Base-by-base conservation (phyloP, 768 basidiomycete genomes). In the Roridomyces roridus region DNA sequence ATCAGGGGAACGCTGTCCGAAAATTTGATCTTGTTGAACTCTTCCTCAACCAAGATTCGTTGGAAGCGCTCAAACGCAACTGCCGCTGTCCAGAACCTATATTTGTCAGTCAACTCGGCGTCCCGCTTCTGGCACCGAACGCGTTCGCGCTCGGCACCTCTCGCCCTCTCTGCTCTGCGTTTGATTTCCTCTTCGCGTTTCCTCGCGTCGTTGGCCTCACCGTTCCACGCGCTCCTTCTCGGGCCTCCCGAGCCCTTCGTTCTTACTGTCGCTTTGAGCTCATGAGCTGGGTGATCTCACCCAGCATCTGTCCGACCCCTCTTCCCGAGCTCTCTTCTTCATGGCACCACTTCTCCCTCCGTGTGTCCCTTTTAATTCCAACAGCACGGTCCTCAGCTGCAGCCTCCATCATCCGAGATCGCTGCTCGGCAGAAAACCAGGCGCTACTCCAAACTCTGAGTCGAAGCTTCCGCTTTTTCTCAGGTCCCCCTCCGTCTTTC, bases 61-160 rank as follows among this genome's bases (percentile, higher is more conserved):
- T 51, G 28, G 40, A 51, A 51, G 1, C 49, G 49, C 12, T 42
- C 49, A n/a, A 51, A 34, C 2, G 49, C 49, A 21, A 51, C 40
- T 5, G 6, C 12, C 5, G 26, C 20, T 17, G 40, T 51, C 49
- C 49, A 51, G 5, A 4, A 1, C 6, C 6, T 4, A n/a, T n/a
- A n/a, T 3, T 20, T 6, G 12, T n/a, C 17, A 2, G 10, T 41
- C 40, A 31, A 51, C 40, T 42, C 43, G 6, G 29, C 28, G 26
- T 51, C 49, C 20, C 49, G 40, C 21, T 31, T 42, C 18, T 41
- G 4, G 40, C 49, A 51, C 20, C 49, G 15, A 6, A 21, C 1
- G 7, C 49, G 39, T 34, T 51, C 49, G 7, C 28, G 49, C 14
- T 42, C 28, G 10, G 20, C 40, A 5, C 49, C 49, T 1, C 2